phyloP scores from a whole-genome alignment of 139 green algal genomes.

The Chlamydomonas urium region DNA sequence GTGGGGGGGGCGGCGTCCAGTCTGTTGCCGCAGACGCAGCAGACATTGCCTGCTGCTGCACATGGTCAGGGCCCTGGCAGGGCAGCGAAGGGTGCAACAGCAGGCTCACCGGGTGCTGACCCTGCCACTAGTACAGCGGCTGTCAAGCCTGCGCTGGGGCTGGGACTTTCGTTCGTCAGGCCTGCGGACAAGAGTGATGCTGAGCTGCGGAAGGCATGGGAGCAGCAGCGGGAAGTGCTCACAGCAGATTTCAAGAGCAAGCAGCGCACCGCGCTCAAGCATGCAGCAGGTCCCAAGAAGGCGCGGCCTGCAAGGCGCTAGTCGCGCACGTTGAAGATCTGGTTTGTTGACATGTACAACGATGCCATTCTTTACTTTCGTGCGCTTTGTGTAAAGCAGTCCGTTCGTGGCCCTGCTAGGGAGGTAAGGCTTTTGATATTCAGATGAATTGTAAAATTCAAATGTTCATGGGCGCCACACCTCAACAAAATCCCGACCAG shows the following conservation, averaged over 20 bases:
- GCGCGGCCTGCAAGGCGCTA: no score
- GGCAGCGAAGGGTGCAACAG: neutral
- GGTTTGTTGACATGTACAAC: no score
- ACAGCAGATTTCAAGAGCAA: constrained; percentile 5
- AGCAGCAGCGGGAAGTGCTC: neutral
- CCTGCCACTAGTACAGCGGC: neutral
- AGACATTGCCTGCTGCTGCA: neutral
- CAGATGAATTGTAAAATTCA: no score
- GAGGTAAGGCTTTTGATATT: no score
- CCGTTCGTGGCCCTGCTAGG: no score
- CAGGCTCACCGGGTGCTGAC: neutral
- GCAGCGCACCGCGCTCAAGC: constrained; percentile 1
- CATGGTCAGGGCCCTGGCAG: neutral
- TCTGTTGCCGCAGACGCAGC: neutral
- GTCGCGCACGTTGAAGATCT: no score
- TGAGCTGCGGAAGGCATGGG: neutral
- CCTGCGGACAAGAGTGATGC: constrained; percentile 2
- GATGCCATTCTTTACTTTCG: no score
- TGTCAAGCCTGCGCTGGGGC: neutral
- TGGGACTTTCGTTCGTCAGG: neutral
- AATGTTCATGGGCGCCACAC: no score
- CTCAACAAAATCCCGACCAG: no score
- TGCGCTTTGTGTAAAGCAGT: no score
- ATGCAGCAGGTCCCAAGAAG: no score
- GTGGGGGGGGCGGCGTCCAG: neutral